Evolutionary conservation across 108 stramenopile species (phyloP).

Genomic region (Conticribra guillardii): DNA sequence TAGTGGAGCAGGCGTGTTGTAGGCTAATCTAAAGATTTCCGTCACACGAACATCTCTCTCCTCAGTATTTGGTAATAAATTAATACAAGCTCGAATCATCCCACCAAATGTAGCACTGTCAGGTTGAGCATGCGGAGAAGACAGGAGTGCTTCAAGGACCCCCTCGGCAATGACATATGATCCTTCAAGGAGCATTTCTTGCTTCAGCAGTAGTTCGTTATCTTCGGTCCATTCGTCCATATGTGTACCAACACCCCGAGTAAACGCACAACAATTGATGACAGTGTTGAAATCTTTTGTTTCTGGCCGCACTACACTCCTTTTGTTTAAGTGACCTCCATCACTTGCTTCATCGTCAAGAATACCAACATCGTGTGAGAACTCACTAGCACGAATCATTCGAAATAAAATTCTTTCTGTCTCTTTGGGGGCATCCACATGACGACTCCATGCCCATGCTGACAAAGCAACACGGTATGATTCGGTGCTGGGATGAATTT

Average conservation of each 20-base stretch:
- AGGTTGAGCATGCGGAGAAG: constrained; percentile 27
- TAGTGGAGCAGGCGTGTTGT: constrained; percentile 15
- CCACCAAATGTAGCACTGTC: constrained; percentile 40
- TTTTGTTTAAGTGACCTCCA: too few relatives aligned
- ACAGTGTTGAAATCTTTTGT: constrained; percentile 46
- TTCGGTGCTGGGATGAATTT: constrained; percentile 40
- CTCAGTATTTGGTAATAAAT: constrained; percentile 38
- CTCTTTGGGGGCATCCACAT: constrained; percentile 42
- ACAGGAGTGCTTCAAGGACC: constrained; percentile 25
- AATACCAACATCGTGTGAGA: neutral
- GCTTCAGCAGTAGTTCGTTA: constrained; percentile 14
- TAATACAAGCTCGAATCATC: constrained; percentile 38
- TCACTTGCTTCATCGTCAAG: neutral
- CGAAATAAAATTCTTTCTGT: constrained; percentile 32
- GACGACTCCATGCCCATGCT: constrained; percentile 51
- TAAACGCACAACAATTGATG: constrained; percentile 47
- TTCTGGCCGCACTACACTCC: constrained; percentile 31
- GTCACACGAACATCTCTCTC: constrained; percentile 40
- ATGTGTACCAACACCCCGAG: constrained; percentile 27
- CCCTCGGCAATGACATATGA: constrained; percentile 30
- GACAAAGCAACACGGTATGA: constrained; percentile 37
- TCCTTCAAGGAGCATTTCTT: constrained; percentile 18
- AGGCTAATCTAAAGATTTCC: constrained; percentile 36
- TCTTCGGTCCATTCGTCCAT: constrained; percentile 15
- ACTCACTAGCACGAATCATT: constrained; percentile 36